Base-by-base conservation (phyloP, 2,329 filamentous ascomycete genomes). In the Verruconis gallopava region DNA sequence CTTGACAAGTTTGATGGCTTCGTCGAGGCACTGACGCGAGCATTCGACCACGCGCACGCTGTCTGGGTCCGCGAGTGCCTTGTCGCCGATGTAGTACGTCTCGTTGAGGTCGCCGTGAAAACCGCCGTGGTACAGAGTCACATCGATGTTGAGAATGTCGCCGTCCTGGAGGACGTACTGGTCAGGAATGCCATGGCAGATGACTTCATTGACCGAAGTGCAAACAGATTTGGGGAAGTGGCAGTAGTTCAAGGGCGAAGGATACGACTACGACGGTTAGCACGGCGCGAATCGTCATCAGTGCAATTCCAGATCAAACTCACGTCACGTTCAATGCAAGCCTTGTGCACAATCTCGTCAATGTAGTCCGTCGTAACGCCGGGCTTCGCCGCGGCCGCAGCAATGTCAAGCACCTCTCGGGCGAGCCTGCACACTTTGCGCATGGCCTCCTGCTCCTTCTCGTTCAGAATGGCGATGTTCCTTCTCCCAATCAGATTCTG, bases 71-170 rank as follows among this genome's bases (percentile, higher is more conserved):
- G 82, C 77, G 54, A 76, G 75, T 33, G 91, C 84, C 56, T 82
- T 85, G 52, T 93, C 82, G 44, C 91, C 91, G 37, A 98, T 83
- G 59, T 98, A 98, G 66, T 96, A 98, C 11, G 91, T 98, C 67
- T 98, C 91, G 66, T 98, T 98, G 43, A 98, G 69, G 60, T 98
- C 91, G 43, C 85, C 86, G 58, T 98, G 91, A 66, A 89, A 96
- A 42, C 91, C 91, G 47, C 80, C 83, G 59, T 96, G 86, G 63
- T 93, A 98, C 34, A 98, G 67, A 1, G 86, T 88, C 4, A 98
- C 84, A 53, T 98, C 91, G 50, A 98, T 86, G 66, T 98, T 98
- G 55, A 98, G 67, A 50, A 98, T 96, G 55, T 98, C 91, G 47
- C 91, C 91, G 51, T 98, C 89, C 48, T 85, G 65, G 1, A 98